These are phyloP conservation scores for Penicillium sumatraense DNA, from an alignment of 2,329 filamentous ascomycete genomes.

Conservation along the genomic window DNA sequence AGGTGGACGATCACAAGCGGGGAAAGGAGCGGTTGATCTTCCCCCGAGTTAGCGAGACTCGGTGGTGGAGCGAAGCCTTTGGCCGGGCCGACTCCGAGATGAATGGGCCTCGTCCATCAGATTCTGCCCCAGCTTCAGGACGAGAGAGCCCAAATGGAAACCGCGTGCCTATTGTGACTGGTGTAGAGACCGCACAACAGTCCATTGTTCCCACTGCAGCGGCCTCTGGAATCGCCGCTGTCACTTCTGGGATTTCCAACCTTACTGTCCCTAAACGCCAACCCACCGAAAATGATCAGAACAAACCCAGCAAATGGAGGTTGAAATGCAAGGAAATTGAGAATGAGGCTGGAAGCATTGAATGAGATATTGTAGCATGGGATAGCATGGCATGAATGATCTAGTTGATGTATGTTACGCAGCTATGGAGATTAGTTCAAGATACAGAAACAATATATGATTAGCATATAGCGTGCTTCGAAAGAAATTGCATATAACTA, in stretches of 20 bases:
- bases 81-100: slow-evolving; percentile 88
- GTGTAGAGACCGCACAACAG: slow-evolving; percentile 63
- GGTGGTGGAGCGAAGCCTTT: slow-evolving; percentile 93
- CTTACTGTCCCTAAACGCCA: slow-evolving; percentile 45
- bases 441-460: neutral
- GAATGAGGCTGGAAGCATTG: neutral
- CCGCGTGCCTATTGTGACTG: slow-evolving; percentile 60
- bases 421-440: neutral
- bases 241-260: slow-evolving; percentile 53
- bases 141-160: slow-evolving; percentile 32
- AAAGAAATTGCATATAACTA: no score
- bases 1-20: slow-evolving; percentile 76
- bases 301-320: slow-evolving; percentile 45
- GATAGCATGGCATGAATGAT: neutral
- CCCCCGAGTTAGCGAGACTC: slow-evolving; percentile 74
- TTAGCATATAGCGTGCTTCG: no score
- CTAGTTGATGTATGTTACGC: neutral
- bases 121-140: slow-evolving; percentile 49
- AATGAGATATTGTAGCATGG: neutral
- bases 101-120: slow-evolving; percentile 69
- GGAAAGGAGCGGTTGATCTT: slow-evolving; percentile 85
- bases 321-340: slow-evolving; percentile 54
- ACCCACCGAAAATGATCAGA: slow-evolving; percentile 30
- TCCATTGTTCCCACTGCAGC: slow-evolving; percentile 45
- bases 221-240: slow-evolving; percentile 43